Evolutionary conservation across 441 rosid genomes (phyloP).

Genomic region (Manihot esculenta): DNA sequence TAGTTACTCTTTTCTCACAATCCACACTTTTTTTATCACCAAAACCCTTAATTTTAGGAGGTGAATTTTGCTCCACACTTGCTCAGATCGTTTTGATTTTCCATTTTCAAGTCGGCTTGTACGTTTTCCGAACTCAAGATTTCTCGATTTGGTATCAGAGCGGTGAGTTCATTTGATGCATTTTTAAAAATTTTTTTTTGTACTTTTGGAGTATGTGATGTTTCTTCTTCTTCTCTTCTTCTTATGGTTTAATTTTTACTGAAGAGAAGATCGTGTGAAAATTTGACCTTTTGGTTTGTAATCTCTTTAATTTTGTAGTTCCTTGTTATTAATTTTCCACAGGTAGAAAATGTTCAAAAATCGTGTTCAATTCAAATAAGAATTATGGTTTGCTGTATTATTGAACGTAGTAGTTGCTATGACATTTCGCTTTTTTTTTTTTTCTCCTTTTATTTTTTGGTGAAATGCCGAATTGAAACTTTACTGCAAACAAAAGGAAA

Average conservation of each 20-base stretch:
- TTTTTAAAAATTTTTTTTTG: neutral
- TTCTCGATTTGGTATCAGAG: constrained; percentile 36
- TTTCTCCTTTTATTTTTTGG: too few species aligned
- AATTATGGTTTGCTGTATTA: neutral
- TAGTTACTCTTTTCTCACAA: neutral
- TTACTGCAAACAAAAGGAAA: neutral
- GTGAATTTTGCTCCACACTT: neutral
- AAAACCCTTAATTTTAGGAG: neutral
- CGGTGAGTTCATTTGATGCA: constrained; percentile 34
- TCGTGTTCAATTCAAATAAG: neutral
- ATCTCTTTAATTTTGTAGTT: neutral
- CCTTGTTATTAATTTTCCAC: too few species aligned
- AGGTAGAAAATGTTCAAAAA: neutral
- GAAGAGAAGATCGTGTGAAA: neutral
- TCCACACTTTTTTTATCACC: neutral
- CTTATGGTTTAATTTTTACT: neutral
- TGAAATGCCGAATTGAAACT: neutral
- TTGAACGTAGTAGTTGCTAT: neutral
- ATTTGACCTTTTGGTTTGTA: neutral
- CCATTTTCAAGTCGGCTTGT: neutral
- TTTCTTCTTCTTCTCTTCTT: too few species aligned
- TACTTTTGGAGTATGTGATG: too few species aligned
- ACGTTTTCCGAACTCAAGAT: constrained; percentile 20
- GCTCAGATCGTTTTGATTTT: neutral
- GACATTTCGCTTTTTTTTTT: too few species aligned